Percentiles rank a stretch among this genome's conserved stretches.
phyloP scores from a whole-genome alignment of 2,329 filamentous ascomycete genomes.

The Cryoendolithus antarcticus region DNA sequence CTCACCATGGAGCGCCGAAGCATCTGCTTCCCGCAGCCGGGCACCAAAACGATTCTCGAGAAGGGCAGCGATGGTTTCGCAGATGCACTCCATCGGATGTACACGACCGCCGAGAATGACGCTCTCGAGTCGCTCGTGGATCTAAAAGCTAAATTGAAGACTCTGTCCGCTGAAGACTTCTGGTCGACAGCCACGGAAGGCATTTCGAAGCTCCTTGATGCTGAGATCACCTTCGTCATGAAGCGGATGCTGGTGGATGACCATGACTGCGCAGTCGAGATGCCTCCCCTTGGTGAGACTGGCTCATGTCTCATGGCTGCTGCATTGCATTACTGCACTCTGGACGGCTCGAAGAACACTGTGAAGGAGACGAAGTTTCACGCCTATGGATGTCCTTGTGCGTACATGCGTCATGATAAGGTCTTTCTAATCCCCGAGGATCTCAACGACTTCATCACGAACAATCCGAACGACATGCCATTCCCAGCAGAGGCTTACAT shows the following conservation, averaged over 20 bases:
- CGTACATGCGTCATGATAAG: conserved; percentile 60
- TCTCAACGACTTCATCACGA: conserved; percentile 44
- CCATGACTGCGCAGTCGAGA: conserved; percentile 44
- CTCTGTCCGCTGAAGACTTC: conserved; percentile 45
- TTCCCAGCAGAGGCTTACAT: conserved; percentile 55
- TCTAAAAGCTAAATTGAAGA: conserved; percentile 45
- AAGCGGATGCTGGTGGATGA: conserved; percentile 51
- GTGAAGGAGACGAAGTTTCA: conserved; percentile 52
- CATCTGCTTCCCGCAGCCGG: conserved; percentile 17
- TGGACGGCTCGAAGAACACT: conserved; percentile 42
- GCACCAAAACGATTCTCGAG: conserved; percentile 15
- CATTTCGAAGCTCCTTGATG: conserved; percentile 48
- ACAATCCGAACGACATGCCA: conserved; percentile 50
- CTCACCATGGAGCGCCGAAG: conserved; percentile 12
- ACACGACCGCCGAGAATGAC: conserved; percentile 40
- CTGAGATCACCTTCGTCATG: conserved; percentile 58
- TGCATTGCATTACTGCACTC: conserved; percentile 51
- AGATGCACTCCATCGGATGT: conserved; percentile 13
- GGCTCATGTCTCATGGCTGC: conserved; percentile 53
- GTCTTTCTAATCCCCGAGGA: conserved; percentile 55
- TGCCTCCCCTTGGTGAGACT: conserved; percentile 48
- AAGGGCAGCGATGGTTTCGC: conserved; percentile 15
- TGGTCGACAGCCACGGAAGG: conserved; percentile 54
- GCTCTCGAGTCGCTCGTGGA: conserved; percentile 47
- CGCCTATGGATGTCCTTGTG: conserved; percentile 52